Evolutionary conservation across 2,329 filamentous ascomycete species (phyloP).

Genomic region (Claviceps purpurea): DNA sequence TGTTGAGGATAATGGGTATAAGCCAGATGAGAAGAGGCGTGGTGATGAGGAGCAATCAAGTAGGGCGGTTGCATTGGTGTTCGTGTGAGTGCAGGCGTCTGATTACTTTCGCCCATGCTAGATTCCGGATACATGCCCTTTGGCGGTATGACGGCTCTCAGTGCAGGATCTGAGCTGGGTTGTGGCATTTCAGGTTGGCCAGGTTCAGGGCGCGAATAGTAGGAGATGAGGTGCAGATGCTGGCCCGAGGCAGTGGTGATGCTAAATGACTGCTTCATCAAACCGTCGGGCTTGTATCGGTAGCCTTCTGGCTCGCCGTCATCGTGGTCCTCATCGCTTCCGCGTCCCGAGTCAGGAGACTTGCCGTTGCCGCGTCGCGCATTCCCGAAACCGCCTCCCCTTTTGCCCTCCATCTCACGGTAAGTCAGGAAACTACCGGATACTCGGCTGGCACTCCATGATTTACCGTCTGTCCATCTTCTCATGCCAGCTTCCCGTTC

Average conservation of each 20-base stretch:
- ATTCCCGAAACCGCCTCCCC: conserved; percentile 61
- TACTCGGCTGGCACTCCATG: conserved; percentile 94
- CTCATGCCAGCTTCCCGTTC: conserved; percentile 97
- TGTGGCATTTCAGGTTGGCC: conserved; percentile 61
- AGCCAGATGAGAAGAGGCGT: conserved; percentile 16
- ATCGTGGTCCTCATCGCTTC: conserved; percentile 75
- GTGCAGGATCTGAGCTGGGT: conserved; percentile 64
- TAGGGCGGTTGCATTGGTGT: conserved; percentile 47
- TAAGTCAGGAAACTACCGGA: conserved; percentile 97
- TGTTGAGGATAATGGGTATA: conserved; percentile 29
- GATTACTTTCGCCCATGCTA: conserved; percentile 72
- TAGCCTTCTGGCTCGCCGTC: conserved; percentile 82
- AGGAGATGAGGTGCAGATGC: conserved; percentile 94
- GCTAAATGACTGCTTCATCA: conserved; percentile 99
- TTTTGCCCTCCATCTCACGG: conserved; percentile 96
- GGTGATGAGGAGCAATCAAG: conserved; percentile 21
- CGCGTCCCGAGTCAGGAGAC: conserved; percentile 69
- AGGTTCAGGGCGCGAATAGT: conserved; percentile 73
- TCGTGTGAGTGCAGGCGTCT: conserved; percentile 67
- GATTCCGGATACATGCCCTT: conserved; percentile 98
- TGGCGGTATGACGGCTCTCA: conserved; percentile 71
- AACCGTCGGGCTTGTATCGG: conserved; percentile 85
- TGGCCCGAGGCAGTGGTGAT: conserved; percentile 84
- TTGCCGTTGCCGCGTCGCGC: conserved; percentile 49
- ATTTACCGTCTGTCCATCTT: conserved; percentile 97